Base-by-base conservation (phyloP, 2,329 filamentous ascomycete species). In the Aspergillus ochraceus region DNA sequence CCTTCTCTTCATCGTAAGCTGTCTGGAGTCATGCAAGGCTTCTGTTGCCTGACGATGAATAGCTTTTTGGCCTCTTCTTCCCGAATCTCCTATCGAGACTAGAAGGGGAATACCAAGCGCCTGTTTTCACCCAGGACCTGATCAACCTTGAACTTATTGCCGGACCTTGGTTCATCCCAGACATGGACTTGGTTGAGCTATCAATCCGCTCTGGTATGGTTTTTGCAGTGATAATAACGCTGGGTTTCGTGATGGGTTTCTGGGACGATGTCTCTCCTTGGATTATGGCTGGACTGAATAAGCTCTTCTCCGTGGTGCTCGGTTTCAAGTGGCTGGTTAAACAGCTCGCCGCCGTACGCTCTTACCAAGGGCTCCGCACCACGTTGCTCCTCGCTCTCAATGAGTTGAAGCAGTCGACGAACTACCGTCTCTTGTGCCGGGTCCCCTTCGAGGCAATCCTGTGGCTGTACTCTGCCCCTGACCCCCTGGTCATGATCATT, bases 401-500 rank as follows among this genome's bases (percentile, higher is more conserved):
- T 19, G 42, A 55, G 32, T 17, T 49, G 10, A 59, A 50, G n/a
- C 51, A 22, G 3, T 20, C 26, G 14, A 52, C 60, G 9, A 11
- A 42, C 22, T 42, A 54, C 14, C 54, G 49, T n/a, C 45, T 14
- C 12, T 20, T 49, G 2, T 30, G 17, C 6, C 55, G 50, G 11
- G 20, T 58, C 3, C 14, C 60, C 17, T 36, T 20, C 6, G 17
- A 22, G 17, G 39, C 58, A 2, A 4, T 55, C 9, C 17, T 51
- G 14, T 67, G 60, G 61, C 59, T 55, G 4, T 60, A 62, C 12
- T 61, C 65, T 12, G 22, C 29, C 17, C 55, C 63, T n/a, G 14
- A 30, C 14, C 63, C 62, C 0, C 6, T 54, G 9, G 17, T 24
- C n/a, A 49, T 55, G 11, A 11, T 57, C 4, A 45, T 29, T 49